Percentiles rank a stretch among this genome's conserved stretches.
Evolutionary conservation across 768 basidiomycete species (phyloP).

Genomic region (Amanita muscaria): DNA sequence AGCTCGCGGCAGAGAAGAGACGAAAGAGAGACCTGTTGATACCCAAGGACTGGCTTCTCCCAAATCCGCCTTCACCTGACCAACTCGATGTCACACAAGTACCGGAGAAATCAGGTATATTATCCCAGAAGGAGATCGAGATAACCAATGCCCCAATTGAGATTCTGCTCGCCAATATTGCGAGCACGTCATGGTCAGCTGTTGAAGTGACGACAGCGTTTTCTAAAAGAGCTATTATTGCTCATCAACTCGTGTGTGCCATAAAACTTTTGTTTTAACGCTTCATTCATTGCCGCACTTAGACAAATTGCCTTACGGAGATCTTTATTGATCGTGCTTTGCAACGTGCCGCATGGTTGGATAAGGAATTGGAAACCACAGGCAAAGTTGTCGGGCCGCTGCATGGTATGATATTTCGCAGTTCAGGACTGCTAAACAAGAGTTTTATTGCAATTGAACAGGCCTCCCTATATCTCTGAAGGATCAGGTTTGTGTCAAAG

Average conservation of each 20-base stretch:
- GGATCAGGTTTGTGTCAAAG: conserved; percentile 64
- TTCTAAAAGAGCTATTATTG: conserved; percentile 69
- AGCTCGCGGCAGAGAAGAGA: conserved; percentile 47
- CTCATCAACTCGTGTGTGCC: conserved; percentile 63
- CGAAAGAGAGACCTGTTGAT: conserved; percentile 43
- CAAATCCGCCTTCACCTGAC: conserved; percentile 32
- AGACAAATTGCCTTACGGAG: conserved; percentile 80
- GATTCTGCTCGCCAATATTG: conserved; percentile 44
- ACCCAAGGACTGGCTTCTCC: conserved; percentile 57
- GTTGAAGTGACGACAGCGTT: conserved; percentile 67
- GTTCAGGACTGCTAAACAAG: too few species aligned
- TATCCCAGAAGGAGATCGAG: conserved; percentile 42
- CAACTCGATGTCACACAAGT: conserved; percentile 44
- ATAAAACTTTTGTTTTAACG: too few species aligned
- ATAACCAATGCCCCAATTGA: conserved; percentile 37
- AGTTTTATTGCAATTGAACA: conserved; percentile 8
- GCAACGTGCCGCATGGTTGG: conserved; percentile 53
- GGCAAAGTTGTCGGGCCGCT: conserved; percentile 64
- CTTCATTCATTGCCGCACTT: conserved; percentile 4
- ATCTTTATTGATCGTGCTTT: conserved; percentile 70
- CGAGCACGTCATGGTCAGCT: conserved; percentile 46
- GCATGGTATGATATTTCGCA: conserved; percentile 51
- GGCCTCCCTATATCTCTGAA: conserved; percentile 64
- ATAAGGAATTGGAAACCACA: conserved; percentile 49
- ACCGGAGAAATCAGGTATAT: conserved; percentile 47